Conservation (phyloP, 2,329 filamentous ascomycete species). For the Alternaria ethzedia region DNA sequence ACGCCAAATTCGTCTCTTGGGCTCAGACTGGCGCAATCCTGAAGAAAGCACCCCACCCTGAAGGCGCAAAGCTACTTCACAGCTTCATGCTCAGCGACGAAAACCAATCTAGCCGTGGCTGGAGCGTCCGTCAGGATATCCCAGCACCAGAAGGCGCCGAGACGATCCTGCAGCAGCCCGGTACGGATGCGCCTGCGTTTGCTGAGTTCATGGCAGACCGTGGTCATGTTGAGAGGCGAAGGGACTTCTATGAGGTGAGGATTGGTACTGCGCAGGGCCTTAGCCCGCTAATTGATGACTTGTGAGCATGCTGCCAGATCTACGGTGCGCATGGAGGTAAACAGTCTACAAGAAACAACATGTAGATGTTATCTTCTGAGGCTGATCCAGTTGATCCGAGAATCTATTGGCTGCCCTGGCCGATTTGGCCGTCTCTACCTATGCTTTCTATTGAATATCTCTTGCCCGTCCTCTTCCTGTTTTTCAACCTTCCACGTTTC, state of each 20-base stretch:
- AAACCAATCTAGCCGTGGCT: slow-evolving; percentile 43
- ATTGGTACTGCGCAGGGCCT: slow-evolving; percentile 54
- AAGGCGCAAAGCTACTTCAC: slow-evolving; percentile 59
- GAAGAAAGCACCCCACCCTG: slow-evolving; percentile 57
- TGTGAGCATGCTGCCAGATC: slow-evolving; percentile 4
- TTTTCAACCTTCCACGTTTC: not conserved
- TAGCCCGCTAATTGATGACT: slow-evolving; percentile 44
- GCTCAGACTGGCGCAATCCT: slow-evolving; percentile 58
- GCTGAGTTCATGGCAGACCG: slow-evolving; percentile 53
- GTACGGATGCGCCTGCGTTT: slow-evolving; percentile 51
- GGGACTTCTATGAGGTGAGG: slow-evolving; percentile 52
- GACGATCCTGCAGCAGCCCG: slow-evolving; percentile 37
- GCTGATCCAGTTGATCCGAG: too few relatives aligned
- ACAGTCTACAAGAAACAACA: not conserved
- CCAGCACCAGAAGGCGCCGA: slow-evolving; percentile 34
- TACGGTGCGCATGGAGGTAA: too few relatives aligned
- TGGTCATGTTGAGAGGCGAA: slow-evolving; percentile 50
- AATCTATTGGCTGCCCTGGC: too few relatives aligned
- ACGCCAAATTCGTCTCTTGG: slow-evolving; percentile 56
- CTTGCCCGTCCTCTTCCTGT: too few relatives aligned
- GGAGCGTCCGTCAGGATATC: slow-evolving; percentile 48
- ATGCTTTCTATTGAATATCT: too few relatives aligned
- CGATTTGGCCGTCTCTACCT: too few relatives aligned
- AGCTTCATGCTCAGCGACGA: slow-evolving; percentile 56
- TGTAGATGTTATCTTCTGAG: too few relatives aligned